A percentile compares a stretch with the other conserved stretches of the same genome.
Conservation (phyloP, 805 yeast species). For the Saccharomycopsis olivae region DNA sequence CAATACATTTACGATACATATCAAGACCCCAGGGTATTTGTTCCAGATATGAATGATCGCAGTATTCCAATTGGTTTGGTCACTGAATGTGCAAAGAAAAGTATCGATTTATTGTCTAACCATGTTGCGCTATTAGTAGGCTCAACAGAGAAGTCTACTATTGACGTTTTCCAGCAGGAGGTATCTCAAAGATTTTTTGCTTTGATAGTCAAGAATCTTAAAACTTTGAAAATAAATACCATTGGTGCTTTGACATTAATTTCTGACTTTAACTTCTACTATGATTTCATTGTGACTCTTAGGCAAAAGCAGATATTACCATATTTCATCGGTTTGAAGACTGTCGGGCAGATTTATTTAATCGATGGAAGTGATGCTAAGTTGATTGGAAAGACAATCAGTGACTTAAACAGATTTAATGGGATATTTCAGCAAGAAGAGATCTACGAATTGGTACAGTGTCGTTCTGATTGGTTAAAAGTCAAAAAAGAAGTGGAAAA, state of each 20-base stretch:
- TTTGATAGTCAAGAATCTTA: constrained; percentile 64
- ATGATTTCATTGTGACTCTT: constrained; percentile 55
- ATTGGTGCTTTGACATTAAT: constrained; percentile 78
- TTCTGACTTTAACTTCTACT: constrained; percentile 70
- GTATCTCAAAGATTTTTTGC: constrained; percentile 80
- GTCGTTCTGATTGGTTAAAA: constrained; percentile 76
- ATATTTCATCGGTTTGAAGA: constrained; percentile 68
- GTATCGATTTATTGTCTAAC: constrained; percentile 49
- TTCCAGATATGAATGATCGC: constrained; percentile 30
- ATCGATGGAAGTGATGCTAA: constrained; percentile 67
- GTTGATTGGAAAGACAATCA: constrained; percentile 71
- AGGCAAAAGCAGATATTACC: constrained; percentile 63
- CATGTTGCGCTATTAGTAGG: constrained; percentile 70
- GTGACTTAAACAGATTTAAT: constrained; percentile 76
- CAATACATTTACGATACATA: constrained; percentile 46
- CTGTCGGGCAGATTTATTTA: constrained; percentile 74
- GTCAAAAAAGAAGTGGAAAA: constrained; percentile 78
- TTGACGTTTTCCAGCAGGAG: constrained; percentile 91
- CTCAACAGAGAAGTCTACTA: constrained; percentile 75
- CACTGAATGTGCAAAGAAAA: constrained; percentile 41
- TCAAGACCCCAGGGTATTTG: constrained; percentile 53
- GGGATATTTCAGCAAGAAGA: constrained; percentile 91
- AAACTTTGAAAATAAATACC: constrained; percentile 60
- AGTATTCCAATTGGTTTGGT: constrained; percentile 9
- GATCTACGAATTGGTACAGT: constrained; percentile 81